A percentile compares a stretch with the other conserved stretches of the same genome.
Conservation (phyloP, 257 asterid species). For the Gynochthodes officinalis region DNA sequence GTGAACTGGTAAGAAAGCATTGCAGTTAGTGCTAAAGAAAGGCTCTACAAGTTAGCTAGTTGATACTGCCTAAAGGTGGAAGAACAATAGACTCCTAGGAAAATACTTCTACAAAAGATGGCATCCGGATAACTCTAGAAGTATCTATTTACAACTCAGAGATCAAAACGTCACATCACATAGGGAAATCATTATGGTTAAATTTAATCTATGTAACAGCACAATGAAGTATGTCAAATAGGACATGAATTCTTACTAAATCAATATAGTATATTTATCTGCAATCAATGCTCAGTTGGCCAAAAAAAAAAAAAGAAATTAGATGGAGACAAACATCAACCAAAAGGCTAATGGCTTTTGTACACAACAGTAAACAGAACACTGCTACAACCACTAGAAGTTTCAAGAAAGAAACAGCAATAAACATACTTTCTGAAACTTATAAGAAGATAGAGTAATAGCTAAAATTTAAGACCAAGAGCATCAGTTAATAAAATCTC, state of each 20-base stretch:
- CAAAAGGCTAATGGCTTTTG: not conserved
- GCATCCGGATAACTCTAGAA: not conserved
- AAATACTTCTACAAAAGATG: not conserved
- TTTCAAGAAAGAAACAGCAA: not conserved
- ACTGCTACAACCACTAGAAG: not conserved
- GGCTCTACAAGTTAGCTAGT: not conserved
- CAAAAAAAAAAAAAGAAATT: not conserved
- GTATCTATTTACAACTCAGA: not conserved
- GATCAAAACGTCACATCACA: not conserved
- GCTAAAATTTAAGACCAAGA: not conserved
- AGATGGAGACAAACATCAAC: not conserved
- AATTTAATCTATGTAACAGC: not conserved
- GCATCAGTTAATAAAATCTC: not conserved
- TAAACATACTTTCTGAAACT: not conserved
- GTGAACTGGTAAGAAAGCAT: slow-evolving; percentile 46
- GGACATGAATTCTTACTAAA: not conserved
- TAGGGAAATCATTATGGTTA: not conserved
- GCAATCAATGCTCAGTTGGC: not conserved
- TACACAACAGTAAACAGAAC: not conserved
- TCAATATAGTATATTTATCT: not conserved
- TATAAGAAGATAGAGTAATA: not conserved
- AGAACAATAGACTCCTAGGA: not conserved
- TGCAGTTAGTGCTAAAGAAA: not conserved
- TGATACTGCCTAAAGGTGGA: not conserved
- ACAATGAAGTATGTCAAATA: not conserved